Evolutionary conservation across 257 asterid species (phyloP), one percentile per base, ranked within the genome.

Genomic region (Solanum acaule): DNA sequence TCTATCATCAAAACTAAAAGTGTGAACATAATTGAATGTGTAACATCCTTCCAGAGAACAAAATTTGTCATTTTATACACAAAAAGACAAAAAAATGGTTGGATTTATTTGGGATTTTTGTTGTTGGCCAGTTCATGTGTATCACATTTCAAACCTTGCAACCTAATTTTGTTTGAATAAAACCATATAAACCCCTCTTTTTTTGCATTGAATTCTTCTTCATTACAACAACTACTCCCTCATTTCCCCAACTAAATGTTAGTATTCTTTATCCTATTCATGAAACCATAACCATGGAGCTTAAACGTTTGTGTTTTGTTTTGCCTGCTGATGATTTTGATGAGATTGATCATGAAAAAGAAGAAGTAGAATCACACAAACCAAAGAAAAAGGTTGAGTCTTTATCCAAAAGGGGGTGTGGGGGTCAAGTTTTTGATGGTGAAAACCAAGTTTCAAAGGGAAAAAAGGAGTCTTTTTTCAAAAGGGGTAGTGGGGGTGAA

Each of bases 271-370:
- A 23, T 52, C 76, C 72, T 12, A 23, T 65, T 84, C 38, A 56
- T 84, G 22, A 52, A 52, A 29, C 38, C 22, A 22, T 61, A 76
- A 87, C 90, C 88, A 96, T 96, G 99, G 94, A 94, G 76, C 75
- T 93, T 34, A 95, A 93, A 90, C 90, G 90, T 86, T 87, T 95
- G 8, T 96, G 98, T 49, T 94, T 93, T 93, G 88, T 95, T 77
- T 86, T 94, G 31, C 98, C 99, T 2, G 7, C 92, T 2, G 96
- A 94, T 3, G 96, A 94, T 20, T 73, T 75, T 20, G 95, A 91
- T 49, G 95, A 91, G 34, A 33, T 89, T 12, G 87, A 86, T 37
- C 79, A 70, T 25, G 16, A 27, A 31, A n/a, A 0, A 23, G 0
- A 23, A n/a, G 8, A 63, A n/a, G 71, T 63, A 63, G 71, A 63